Base-by-base conservation (phyloP, 495 filamentous ascomycete genomes). In the Entonaema liquescens region DNA sequence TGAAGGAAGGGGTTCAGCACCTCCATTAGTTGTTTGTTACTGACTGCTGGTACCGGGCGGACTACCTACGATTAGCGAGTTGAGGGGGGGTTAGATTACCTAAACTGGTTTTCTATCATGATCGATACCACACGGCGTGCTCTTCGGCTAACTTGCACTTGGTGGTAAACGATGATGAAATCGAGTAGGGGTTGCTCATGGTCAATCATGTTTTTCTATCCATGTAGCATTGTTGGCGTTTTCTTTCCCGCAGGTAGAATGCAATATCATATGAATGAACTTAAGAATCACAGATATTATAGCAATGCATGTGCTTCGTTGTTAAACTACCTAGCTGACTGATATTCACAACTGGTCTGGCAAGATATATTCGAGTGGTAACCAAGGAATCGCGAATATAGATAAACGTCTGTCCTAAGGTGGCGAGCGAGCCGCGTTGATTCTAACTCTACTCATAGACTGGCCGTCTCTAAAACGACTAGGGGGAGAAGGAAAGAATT, bases 361-460 rank as follows among this genome's bases (percentile, higher is more conserved):
- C 19, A 47, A 21, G 2, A 23, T 11, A 21, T 11, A 47, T 47
- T 23, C 11, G 17, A 47, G 19, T 47, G 2, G 42, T 47, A 47
- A 47, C 3, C 42, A 23, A 47, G 8, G 17, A 23, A 47, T 17
- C n/a, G 15, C 21, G 12, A 52, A 31, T 62, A 13, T 36, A 15
- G 25, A 11, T 31, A 62, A 6, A 17, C n/a, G 15, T 52, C 65
- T 67, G 53, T 52, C 28, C n/a, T 17, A 55, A n/a, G 52, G 31
- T 21, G 67, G 67, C 67, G 60, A 64, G 54, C 67, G 62, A 70
- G 62, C 62, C 67, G 59, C 36, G n/a, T 50, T 59, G 54, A 60
- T 70, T 70, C 62, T 65, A 70, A 60, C 61, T 70, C 67, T 70
- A 64, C 60, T 49, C 29, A 64, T 44, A 31, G 55, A 52, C 26